These are phyloP conservation scores for Calonectria naviculata DNA, from an alignment of 2,329 filamentous ascomycete genomes.

Conservation along the genomic window DNA sequence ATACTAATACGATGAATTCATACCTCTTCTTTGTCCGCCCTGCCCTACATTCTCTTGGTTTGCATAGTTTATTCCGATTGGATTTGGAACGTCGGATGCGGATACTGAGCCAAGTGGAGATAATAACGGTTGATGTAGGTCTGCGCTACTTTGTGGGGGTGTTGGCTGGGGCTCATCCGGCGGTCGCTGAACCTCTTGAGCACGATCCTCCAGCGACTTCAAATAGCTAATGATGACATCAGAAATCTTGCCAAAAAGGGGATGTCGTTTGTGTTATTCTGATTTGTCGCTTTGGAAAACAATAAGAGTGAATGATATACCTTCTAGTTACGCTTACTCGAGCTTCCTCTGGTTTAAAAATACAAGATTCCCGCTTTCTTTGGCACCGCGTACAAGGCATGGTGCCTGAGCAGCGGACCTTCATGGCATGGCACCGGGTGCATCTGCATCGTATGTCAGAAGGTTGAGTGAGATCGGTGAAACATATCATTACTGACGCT, in stretches of 20 bases:
- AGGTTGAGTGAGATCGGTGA: accelerated
- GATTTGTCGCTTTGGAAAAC: background rate
- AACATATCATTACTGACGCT: background rate
- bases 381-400: background rate
- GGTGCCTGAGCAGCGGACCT: background rate
- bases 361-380: background rate
- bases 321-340: background rate
- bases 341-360: background rate
- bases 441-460: background rate
- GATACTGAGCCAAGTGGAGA: background rate
- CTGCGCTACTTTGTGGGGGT: background rate
- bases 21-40: background rate
- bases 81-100: background rate
- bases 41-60: background rate
- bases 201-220: background rate
- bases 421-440: background rate
- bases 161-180: background rate
- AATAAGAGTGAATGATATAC: background rate
- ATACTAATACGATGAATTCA: no score
- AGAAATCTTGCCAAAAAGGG: background rate
- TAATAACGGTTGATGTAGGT: background rate
- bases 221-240: background rate
- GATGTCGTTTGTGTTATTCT: no score
- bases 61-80: background rate
- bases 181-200: background rate